A percentile compares a stretch with the other conserved stretches of the same genome.
Conservation (phyloP, 1,139 yeast genomes). For the Petasospora rhodanensis region DNA sequence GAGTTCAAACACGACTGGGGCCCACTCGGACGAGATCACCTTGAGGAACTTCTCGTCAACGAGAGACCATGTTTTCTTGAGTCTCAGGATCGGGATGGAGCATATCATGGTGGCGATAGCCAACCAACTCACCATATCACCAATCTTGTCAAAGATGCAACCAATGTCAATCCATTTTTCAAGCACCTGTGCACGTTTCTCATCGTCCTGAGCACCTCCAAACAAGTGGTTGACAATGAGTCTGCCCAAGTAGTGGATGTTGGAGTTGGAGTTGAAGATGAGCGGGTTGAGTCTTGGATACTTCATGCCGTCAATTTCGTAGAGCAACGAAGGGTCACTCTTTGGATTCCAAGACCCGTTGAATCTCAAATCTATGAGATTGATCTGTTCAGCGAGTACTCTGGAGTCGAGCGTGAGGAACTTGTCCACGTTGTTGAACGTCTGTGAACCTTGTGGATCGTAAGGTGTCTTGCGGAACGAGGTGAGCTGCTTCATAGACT, state of each 20-base stretch:
- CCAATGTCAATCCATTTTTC: slow-evolving; percentile 89
- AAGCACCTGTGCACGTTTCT: slow-evolving; percentile 56
- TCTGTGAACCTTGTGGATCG: slow-evolving; percentile 22
- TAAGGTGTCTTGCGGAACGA: slow-evolving; percentile 19
- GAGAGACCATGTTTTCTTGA: slow-evolving; percentile 70
- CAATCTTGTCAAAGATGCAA: slow-evolving; percentile 67
- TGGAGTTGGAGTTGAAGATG: slow-evolving; percentile 61
- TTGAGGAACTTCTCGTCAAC: slow-evolving; percentile 61
- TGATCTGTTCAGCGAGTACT: slow-evolving; percentile 51
- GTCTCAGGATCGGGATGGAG: slow-evolving; percentile 75
- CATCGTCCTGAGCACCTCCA: slow-evolving; percentile 22
- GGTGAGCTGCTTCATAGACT: slow-evolving; percentile 35
- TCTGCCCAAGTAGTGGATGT: slow-evolving; percentile 74
- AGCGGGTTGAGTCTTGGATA: slow-evolving; percentile 51
- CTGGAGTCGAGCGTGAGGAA: slow-evolving; percentile 46
- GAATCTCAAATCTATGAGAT: slow-evolving; percentile 53
- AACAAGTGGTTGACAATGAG: slow-evolving; percentile 70
- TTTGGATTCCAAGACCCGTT: slow-evolving; percentile 73
- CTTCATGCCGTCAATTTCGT: slow-evolving; percentile 34
- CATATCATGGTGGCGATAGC: slow-evolving; percentile 84
- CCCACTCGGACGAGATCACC: slow-evolving; percentile 79
- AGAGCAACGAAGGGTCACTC: slow-evolving; percentile 53
- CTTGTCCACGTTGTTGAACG: slow-evolving; percentile 28
- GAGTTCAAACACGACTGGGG: slow-evolving; percentile 86
- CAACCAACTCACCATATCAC: slow-evolving; percentile 94